Evolutionary conservation across 2,329 filamentous ascomycete species (phyloP).

Genomic region (Berkeleyomyces basicola): DNA sequence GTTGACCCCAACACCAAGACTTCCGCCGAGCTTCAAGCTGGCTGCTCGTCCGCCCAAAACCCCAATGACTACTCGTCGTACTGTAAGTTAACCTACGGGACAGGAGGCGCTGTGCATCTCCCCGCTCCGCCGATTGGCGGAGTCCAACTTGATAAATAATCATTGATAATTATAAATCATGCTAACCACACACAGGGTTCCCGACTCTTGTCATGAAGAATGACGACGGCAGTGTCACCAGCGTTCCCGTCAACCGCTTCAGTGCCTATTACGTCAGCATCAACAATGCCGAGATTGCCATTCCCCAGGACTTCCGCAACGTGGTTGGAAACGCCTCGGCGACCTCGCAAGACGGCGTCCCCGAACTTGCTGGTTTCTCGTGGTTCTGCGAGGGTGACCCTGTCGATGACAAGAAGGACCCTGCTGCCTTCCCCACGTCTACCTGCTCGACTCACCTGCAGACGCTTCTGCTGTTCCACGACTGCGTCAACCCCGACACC

Average conservation of each 20-base stretch:
- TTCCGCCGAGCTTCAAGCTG: conserved; percentile 22
- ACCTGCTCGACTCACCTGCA: conserved; percentile 20
- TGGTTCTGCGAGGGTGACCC: conserved; percentile 21
- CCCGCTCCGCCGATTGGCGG: no score
- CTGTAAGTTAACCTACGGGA: conserved; percentile 18
- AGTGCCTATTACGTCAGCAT: conserved; percentile 29
- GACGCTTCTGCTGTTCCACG: conserved; percentile 17
- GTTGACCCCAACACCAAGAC: conserved; percentile 20
- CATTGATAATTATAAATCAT: no score
- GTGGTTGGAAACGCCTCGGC: conserved; percentile 26
- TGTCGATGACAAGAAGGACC: conserved; percentile 15
- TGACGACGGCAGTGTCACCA: conserved; percentile 20
- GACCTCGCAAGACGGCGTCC: conserved; percentile 16
- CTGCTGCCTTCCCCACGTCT: conserved; percentile 19
- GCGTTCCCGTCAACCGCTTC: conserved; percentile 23
- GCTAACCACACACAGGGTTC: conserved; percentile 18
- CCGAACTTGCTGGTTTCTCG: conserved; percentile 15
- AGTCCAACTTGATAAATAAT: no score
- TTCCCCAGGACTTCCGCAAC: conserved; percentile 27
- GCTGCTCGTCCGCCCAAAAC: conserved; percentile 29
- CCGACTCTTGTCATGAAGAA: conserved; percentile 25
- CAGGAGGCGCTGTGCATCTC: no score
- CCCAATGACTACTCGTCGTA: conserved; percentile 31
- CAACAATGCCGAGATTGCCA: conserved; percentile 26
- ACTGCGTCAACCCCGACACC: conserved; percentile 17